Percentiles rank a stretch among this genome's conserved stretches.
Evolutionary conservation across 441 rosid species (phyloP).

Genomic region (Erysimum cheiri): DNA sequence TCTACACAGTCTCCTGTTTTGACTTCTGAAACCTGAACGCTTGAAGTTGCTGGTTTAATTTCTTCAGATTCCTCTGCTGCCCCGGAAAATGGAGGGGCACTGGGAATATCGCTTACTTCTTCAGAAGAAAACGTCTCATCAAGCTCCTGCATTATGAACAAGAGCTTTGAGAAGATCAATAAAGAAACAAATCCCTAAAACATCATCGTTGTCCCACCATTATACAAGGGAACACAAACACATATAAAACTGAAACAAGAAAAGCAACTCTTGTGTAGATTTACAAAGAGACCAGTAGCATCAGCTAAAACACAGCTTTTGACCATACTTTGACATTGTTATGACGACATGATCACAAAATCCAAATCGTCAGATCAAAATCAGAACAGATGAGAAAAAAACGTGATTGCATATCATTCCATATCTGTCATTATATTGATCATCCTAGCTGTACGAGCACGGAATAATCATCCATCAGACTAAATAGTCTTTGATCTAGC

Average conservation of each 20-base stretch:
- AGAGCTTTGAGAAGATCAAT: slow-evolving; percentile 28
- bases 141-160: slow-evolving; percentile 52
- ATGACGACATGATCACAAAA: slow-evolving; percentile 2
- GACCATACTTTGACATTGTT: not conserved
- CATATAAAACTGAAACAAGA: slow-evolving; percentile 10
- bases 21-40: slow-evolving; percentile 49
- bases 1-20: slow-evolving; percentile 50
- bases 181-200: not conserved
- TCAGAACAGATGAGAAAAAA: not conserved
- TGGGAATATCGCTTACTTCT: slow-evolving; percentile 72
- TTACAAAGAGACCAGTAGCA: not conserved
- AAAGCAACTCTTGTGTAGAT: not conserved
- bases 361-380: not conserved
- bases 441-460: slow-evolving; percentile 5
- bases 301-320: not conserved
- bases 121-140: slow-evolving; percentile 54
- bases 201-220: slow-evolving; percentile 21
- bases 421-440: slow-evolving; percentile 1
- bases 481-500: not conserved
- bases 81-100: slow-evolving; percentile 90
- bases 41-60: slow-evolving; percentile 55
- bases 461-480: slow-evolving; percentile 18
- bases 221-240: not conserved
- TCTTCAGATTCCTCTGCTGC: slow-evolving; percentile 64
- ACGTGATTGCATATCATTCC: not conserved